Evolutionary conservation across 1,284 basidiomycete species (phyloP), one percentile per base, ranked within the genome.

Genomic region (Melampsora abietis-canadensis): DNA sequence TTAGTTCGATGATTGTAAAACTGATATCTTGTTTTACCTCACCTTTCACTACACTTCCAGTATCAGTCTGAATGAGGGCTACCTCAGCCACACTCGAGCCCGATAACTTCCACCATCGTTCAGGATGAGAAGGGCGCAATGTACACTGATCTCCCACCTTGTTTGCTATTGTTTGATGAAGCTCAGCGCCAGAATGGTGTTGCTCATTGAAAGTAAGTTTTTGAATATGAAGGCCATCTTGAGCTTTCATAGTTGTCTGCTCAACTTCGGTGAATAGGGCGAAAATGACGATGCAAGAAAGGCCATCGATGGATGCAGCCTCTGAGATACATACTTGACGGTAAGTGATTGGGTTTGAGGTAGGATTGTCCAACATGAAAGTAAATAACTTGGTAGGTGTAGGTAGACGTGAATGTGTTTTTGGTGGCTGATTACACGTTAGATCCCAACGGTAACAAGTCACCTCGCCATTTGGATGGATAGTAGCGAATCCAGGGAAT

Each of bases 401-500:
- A 37, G 27, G 46, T 27, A 60, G 12, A 34, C 34, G 37, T 6
- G 48, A 21, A 27, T 24, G 21, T 37, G 15, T 15, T n/a, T 60
- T 46, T 27, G 37, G 2, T 59, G 8, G 19, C 21, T 67, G 21
- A 46, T 15, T 57, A 21, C 21, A 57, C 0, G 67, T 27, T 27
- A 78, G 75, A 4, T 62, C n/a, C 79, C 80, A 80, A 1, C 70
- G 84, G 87, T 89, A 94, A 1, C 92, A 77, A 73, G 90, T 87
- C 3, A 90, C 81, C 5, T 62, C 46, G 0, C 83, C 84, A 34
- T 82, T 80, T 1, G 80, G 76, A 76, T 88, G 91, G 1, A 96
- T 83, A 1, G 88, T 81, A 4, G 87, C 88, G 1, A 95, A 81
- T 0, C 86, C 80, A 77, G 94, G 89, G 6, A 84, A 82, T 17